Evolutionary conservation across 2,329 filamentous ascomycete genomes (phyloP), one percentile per base, ranked within the genome.

Genomic region (Colletotrichum musae): DNA sequence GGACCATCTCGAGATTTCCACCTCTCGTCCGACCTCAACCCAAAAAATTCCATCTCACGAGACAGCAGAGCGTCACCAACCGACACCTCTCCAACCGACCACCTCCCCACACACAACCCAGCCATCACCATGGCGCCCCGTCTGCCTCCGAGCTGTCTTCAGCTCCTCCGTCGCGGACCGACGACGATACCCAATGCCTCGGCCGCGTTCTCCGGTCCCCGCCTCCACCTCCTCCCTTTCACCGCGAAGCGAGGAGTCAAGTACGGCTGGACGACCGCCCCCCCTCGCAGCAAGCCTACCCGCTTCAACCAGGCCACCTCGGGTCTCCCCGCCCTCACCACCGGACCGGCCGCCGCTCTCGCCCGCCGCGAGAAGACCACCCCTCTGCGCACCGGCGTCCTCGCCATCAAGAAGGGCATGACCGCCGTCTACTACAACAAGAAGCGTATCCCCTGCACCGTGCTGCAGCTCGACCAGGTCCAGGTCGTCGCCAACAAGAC

Each of bases 361-460:
- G 81, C 82, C 80, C 87, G 89, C 56, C 87, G 85, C 74, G 87
- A 85, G 73, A 84, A 83, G 72, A 89, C 88, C 16, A 88, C 89
- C 15, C 89, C 89, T 1, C 76, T 90, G 50, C 92, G 96, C 32
- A 91, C 94, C 2, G 96, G 96, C 36, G 91, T 94, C 9, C 87
- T 99, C 54, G 94, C 93, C 13, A 87, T 91, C 78, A 99, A 99
- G 84, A 95, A 95, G 84, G 96, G 96, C 80, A 98, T 99, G 93
- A 97, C 94, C 51, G 95, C 93, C 70, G 83, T 98, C 73, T 98
- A 93, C 86, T 91, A 94, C 77, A 89, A 91, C 75, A 93, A 93
- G 74, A 88, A 88, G 72, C 91, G 95, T 72, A 92, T 91, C 68
- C 88, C 95, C 21, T 97, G 94, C 85, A 99, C 96, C 15, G 92